Evolutionary conservation across 148 eudicot genomes (phyloP), one percentile per base, ranked within the genome.

Genomic region (Amaranthus palmeri): DNA sequence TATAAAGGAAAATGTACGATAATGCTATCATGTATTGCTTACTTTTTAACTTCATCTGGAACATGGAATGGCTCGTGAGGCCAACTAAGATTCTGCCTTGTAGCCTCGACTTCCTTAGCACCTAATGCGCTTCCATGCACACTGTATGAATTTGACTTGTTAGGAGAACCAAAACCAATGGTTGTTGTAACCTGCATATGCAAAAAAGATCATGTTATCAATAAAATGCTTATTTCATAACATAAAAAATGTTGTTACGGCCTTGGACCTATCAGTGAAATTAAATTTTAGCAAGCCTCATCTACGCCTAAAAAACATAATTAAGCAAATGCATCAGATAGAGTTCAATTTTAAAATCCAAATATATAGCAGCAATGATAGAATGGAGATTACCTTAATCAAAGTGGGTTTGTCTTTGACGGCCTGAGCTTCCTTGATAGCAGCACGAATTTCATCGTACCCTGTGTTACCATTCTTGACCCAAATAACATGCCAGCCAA

Each of bases 401-500:
- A 87, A 47, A 61, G 88, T 87, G 52, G 91, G 91, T 25, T 25
- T 25, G 36, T 25, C 36, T 25, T 25, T 25, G 36, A 25, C 36
- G 36, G 36, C 36, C 36, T 85, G 77, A 9, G 91, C 91, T 79
- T 87, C 91, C 81, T 87, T 76, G 66, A 87, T 85, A 48, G 91
- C 91, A 60, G 83, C 87, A 76, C 91, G 91, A 40, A 87, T 87
- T 48, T 87, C 91, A 80, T 87, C 85, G 54, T 87, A 87, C 15
- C 87, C 88, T 0, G 79, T 77, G 80, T 85, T 85, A 14, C 88
- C 88, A 73, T 87, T 85, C 83, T 87, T 87, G 58, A 87, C 90
- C 90, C 90, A 87, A 61, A 87, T 81, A 67, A 85, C 86, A 72
- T 85, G 91, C 88, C 88, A 87, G 44, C 91, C 91, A 42, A 87